Evolutionary conservation across 2,329 filamentous ascomycete species (phyloP).

Genomic region (Chaetomiaceae sp.): DNA sequence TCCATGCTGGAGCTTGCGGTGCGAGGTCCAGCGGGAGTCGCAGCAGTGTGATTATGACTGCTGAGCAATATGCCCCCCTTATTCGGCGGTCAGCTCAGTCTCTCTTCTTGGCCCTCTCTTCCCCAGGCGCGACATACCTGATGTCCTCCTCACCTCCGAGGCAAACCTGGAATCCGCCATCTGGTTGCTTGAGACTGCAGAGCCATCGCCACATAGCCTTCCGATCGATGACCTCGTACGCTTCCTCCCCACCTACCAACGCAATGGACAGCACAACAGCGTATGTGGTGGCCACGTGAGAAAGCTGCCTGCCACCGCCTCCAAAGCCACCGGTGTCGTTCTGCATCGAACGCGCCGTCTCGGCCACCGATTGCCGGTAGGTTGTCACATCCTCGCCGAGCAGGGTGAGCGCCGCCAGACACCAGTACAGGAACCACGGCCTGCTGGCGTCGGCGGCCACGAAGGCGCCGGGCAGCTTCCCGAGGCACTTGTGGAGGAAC

Average conservation of each 20-base stretch:
- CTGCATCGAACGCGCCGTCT: slow-evolving; percentile 75
- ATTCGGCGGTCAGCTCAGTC: slow-evolving; percentile 4
- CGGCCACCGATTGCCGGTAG: slow-evolving; percentile 63
- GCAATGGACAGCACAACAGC: slow-evolving; percentile 73
- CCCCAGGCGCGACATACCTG: slow-evolving; percentile 49
- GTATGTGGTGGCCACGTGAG: slow-evolving; percentile 86
- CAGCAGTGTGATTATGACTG: slow-evolving; percentile 76
- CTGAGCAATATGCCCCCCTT: slow-evolving; percentile 86
- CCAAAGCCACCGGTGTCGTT: slow-evolving; percentile 82
- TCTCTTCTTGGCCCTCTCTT: not conserved
- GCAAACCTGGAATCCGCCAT: slow-evolving; percentile 86
- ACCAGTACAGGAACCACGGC: slow-evolving; percentile 96
- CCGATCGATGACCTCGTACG: slow-evolving; percentile 71
- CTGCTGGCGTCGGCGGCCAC: slow-evolving; percentile 76
- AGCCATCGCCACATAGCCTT: slow-evolving; percentile 88
- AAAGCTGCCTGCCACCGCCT: slow-evolving; percentile 84
- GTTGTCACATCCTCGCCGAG: slow-evolving; percentile 66
- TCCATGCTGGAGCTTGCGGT: slow-evolving; percentile 60
- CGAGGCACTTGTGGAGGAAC: slow-evolving; percentile 56
- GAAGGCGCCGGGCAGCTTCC: slow-evolving; percentile 61
- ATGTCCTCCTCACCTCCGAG: slow-evolving; percentile 88
- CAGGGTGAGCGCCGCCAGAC: slow-evolving; percentile 64
- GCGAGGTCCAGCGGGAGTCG: slow-evolving; percentile 77
- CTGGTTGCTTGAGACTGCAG: slow-evolving; percentile 73
- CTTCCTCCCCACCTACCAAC: slow-evolving; percentile 68